A percentile compares a stretch with the other conserved stretches of the same genome.
Conservation (phyloP, 495 filamentous ascomycete species). For the Friedmanniomyces endolithicus region DNA sequence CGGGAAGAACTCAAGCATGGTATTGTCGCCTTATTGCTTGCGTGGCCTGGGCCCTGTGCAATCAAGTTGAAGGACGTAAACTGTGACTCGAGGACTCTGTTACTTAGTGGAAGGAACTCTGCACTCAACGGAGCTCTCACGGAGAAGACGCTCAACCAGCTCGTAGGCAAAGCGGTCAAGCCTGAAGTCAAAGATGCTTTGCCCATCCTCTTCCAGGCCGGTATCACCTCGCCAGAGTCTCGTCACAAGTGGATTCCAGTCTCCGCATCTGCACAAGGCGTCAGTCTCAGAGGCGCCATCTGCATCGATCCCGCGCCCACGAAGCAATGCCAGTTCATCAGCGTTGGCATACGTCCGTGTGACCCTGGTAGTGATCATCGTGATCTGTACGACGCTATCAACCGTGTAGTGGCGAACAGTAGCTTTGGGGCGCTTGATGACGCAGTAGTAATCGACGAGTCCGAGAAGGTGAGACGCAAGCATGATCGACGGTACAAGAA, state of each 20-base stretch:
- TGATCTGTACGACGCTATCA: conserved; percentile 65
- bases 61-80: conserved; percentile 31
- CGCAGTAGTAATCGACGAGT: conserved; percentile 24
- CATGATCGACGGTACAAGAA: conserved; percentile 34
- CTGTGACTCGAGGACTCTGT: background rate
- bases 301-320: conserved; percentile 57
- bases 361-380: conserved; percentile 42
- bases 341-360: conserved; percentile 45
- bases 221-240: conserved; percentile 41
- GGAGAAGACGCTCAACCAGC: conserved; percentile 6
- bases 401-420: conserved; percentile 62
- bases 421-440: conserved; percentile 59
- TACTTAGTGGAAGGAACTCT: background rate
- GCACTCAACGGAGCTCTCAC: conserved; percentile 6
- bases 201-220: conserved; percentile 52
- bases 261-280: conserved; percentile 45
- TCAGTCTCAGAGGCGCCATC: conserved; percentile 56
- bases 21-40: conserved; percentile 52
- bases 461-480: conserved; percentile 29
- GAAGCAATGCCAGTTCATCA: conserved; percentile 67
- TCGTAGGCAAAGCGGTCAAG: background rate
- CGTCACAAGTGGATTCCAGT: conserved; percentile 52
- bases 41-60: conserved; percentile 38
- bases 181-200: conserved; percentile 16
- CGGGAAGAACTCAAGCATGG: conserved; percentile 54